These are phyloP conservation scores for Pythium phragmitis DNA, from an alignment of 352 stramenopile genomes.

Conservation along the genomic window DNA sequence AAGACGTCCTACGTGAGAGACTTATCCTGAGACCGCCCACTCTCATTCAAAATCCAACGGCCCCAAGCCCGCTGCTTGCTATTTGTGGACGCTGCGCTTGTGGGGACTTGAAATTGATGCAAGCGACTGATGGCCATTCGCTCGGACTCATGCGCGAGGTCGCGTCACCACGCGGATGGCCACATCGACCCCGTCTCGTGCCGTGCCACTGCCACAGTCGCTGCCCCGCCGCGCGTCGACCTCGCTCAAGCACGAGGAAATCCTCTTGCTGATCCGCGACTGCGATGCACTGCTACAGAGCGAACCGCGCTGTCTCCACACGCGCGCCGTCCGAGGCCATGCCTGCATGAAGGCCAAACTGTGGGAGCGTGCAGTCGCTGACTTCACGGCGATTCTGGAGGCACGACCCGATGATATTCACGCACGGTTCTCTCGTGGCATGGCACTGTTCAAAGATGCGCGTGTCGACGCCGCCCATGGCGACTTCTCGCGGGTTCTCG, in stretches of 20 bases:
- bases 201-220: background rate
- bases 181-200: background rate
- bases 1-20: background rate
- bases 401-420: constrained; percentile 56
- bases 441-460: constrained; percentile 62
- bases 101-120: no score
- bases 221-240: constrained; percentile 21
- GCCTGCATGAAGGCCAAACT: constrained; percentile 72
- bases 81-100: background rate
- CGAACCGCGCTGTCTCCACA: constrained; percentile 56
- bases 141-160: background rate
- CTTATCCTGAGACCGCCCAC: background rate
- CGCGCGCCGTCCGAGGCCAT: constrained; percentile 58
- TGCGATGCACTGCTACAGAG: constrained; percentile 43
- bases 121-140: no score
- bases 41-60: background rate
- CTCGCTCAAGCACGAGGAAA: constrained; percentile 38
- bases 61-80: background rate
- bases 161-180: background rate
- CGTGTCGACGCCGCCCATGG: constrained; percentile 51
- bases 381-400: constrained; percentile 58
- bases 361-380: constrained; percentile 47
- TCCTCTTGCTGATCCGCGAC: constrained; percentile 54
- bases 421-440: constrained; percentile 67
- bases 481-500: constrained; percentile 64